phyloP scores from a whole-genome alignment of 2,329 filamentous ascomycete genomes.

The Fusarium xyrophilum region DNA sequence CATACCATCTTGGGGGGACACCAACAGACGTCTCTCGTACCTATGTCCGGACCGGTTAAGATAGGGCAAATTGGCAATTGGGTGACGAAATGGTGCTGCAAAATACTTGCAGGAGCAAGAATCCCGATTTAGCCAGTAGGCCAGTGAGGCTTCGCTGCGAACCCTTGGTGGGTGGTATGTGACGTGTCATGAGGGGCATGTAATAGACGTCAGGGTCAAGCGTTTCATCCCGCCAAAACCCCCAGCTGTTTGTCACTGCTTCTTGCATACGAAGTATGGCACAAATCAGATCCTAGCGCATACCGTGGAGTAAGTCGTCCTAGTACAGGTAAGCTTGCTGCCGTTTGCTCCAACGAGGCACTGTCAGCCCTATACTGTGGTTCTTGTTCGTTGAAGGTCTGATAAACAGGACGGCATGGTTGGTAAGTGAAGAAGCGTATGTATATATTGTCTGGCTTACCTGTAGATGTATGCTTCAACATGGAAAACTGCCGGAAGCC shows the following conservation, averaged over 20 bases:
- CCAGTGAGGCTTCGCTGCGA: conserved; percentile 31
- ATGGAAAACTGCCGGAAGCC: not conserved
- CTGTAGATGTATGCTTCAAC: conserved; percentile 4
- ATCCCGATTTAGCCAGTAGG: conserved; percentile 12
- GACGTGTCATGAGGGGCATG: conserved; percentile 42
- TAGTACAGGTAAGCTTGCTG: conserved; percentile 5
- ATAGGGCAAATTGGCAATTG: conserved; percentile 11
- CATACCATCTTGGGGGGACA: not conserved
- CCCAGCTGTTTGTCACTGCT: conserved; percentile 37
- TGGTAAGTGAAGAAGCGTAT: not conserved
- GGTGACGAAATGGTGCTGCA: not conserved
- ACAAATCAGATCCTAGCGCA: conserved; percentile 33
- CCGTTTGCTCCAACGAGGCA: conserved; percentile 12
- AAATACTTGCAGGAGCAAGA: not conserved
- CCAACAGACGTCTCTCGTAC: not conserved
- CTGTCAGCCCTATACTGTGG: conserved; percentile 22
- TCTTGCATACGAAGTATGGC: conserved; percentile 26
- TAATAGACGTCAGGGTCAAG: conserved; percentile 33
- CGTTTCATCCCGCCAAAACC: conserved; percentile 39
- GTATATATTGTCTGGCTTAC: not conserved
- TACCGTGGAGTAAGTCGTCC: conserved; percentile 1
- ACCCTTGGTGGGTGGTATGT: conserved; percentile 36
- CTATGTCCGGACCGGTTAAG: conserved; percentile 9
- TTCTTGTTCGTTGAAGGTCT: conserved; percentile 14
- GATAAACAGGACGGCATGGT: not conserved